phyloP scores from a whole-genome alignment of 305 asterid species.

The Fraxinus velutina region DNA sequence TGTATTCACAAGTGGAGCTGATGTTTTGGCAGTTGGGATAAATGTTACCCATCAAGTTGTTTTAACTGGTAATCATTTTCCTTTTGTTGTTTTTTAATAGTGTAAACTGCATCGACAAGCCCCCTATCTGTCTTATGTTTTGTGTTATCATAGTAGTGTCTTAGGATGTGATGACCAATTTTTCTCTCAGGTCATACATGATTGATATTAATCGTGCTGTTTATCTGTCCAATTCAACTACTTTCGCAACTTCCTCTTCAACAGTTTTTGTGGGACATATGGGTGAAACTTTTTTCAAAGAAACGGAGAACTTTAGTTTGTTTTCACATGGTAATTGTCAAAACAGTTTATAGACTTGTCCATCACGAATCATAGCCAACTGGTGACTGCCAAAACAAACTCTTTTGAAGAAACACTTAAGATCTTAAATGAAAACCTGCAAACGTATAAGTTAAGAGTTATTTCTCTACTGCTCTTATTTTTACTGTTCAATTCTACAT shows the following conservation, averaged over 20 bases:
- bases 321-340: not conserved
- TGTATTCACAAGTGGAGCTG: constrained; percentile 96
- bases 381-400: not conserved
- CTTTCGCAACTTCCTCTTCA: not conserved
- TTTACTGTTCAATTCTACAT: not conserved
- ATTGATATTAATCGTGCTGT: not conserved
- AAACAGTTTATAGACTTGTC: not conserved
- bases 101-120: not conserved
- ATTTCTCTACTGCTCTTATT: not conserved
- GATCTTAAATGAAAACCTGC: not conserved
- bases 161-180: not conserved
- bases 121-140: not conserved
- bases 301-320: not conserved
- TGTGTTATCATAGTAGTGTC: not conserved
- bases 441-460: not conserved
- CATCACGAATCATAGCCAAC: not conserved
- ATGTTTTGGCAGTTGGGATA: constrained; percentile 77
- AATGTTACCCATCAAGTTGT: constrained; percentile 92
- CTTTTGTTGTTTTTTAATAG: not conserved
- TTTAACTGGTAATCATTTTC: constrained; percentile 54
- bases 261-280: not conserved
- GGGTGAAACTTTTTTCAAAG: no score
- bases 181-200: not conserved
- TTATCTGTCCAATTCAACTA: not conserved
- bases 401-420: not conserved